Percentiles rank a stretch among this genome's conserved stretches.
Evolutionary conservation across 306 rosid genomes (phyloP).

Genomic region (Parietaria judaica): DNA sequence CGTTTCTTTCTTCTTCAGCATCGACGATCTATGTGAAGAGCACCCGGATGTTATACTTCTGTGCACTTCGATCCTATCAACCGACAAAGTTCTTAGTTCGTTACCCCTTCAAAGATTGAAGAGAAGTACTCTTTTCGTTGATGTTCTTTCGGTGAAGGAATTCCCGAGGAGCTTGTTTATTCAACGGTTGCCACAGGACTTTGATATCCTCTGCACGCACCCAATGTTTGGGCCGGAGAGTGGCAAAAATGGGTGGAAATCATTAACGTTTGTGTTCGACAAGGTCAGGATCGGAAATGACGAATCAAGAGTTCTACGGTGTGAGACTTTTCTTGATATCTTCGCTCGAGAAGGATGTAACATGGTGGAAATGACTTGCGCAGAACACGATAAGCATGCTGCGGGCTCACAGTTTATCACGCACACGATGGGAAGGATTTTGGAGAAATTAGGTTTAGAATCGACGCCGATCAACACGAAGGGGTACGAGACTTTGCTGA

Average conservation of each 20-base stretch:
- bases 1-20: constrained; percentile 46
- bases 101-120: constrained; percentile 69
- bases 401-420: constrained; percentile 92
- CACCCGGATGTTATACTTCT: constrained; percentile 85
- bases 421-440: constrained; percentile 73
- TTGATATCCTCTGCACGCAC: constrained; percentile 81
- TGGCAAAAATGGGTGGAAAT: constrained; percentile 74
- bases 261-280: constrained; percentile 66
- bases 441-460: constrained; percentile 56
- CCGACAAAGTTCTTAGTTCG: constrained; percentile 62
- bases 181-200: constrained; percentile 47
- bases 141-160: constrained; percentile 88
- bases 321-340: constrained; percentile 59
- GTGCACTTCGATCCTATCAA: constrained; percentile 84
- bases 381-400: constrained; percentile 76
- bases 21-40: constrained; percentile 76
- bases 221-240: constrained; percentile 99
- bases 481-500: constrained; percentile 75
- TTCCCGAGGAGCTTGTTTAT: constrained; percentile 73
- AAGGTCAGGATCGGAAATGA: constrained; percentile 59
- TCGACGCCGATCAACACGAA: constrained; percentile 70
- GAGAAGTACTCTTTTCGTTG: constrained; percentile 82
- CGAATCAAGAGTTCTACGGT: constrained; percentile 48
- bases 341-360: constrained; percentile 72
- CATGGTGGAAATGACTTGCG: constrained; percentile 94